Base-by-base conservation (phyloP, 148 eudicot genomes). In the Rhododendron vialii region DNA sequence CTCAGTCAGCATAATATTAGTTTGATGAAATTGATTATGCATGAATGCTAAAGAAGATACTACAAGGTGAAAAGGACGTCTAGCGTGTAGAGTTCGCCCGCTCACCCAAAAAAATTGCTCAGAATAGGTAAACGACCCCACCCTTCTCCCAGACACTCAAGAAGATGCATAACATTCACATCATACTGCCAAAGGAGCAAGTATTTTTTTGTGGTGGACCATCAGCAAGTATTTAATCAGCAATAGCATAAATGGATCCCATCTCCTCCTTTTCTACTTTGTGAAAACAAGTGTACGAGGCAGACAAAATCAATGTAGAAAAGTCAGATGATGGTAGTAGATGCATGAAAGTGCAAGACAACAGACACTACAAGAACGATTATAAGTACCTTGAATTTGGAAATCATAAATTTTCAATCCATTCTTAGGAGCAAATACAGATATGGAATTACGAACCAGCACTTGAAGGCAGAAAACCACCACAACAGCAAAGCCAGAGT, bases 41-140 rank as follows among this genome's bases (percentile, higher is more conserved):
- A 77, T 26, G 36, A 48, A 79, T 79, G 82, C 82, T 79, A 48
- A 79, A 51, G 61, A 78, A 79, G 59, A 28, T 79, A 13, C 82
- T 79, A 79, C 14, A n/a, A 48, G 15, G 51, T 24, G 80, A 77
- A 77, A 76, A 77, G 80, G 51, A 77, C 28, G 51, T 43, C 80
- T 20, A 43, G 80, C 11, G 51, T 41, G 50, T 22, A 18, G 51
- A 26, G 53, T 36, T 15, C 26, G 18, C 75, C 75, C 14, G 4
- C 14, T 59, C 28, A 65, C 15, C 33, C 12, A 65, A 26, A 65
- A 8, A 65, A n/a, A 65, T 1, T 2, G 30, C 33, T 65, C 33
- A 33, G 9, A 71, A 30, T 15, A 71, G 41, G 74, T n/a, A 11
- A 69, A 28, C 13, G 36, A 26, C 75, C 75, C 36, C 36, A 69